Evolutionary conservation across 495 filamentous ascomycete species (phyloP).

Genomic region (Chlorociboria aeruginascens): DNA sequence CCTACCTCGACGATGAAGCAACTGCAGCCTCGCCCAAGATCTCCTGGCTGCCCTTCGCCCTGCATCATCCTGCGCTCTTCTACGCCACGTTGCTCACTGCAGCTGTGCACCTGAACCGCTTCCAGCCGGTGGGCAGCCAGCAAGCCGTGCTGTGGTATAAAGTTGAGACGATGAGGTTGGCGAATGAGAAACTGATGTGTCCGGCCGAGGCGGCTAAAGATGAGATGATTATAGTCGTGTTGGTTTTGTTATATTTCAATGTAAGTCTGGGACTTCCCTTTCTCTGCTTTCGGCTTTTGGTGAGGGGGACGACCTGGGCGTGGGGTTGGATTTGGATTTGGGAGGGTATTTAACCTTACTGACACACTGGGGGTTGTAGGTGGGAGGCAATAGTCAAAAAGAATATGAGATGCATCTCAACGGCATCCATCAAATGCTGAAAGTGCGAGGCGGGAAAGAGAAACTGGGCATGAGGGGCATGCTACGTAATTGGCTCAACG

Average conservation of each 20-base stretch:
- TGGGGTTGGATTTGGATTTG: too few relatives aligned
- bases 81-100: slow-evolving; percentile 9
- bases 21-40: not conserved
- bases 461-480: slow-evolving; percentile 13
- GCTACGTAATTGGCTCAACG: slow-evolving; percentile 9
- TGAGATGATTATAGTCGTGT: slow-evolving; percentile 9
- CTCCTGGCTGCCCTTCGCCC: slow-evolving; percentile 9
- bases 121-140: not conserved
- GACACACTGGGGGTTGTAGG: not conserved
- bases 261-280: not conserved
- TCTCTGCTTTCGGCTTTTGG: too few relatives aligned
- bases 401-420: slow-evolving; percentile 7
- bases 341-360: not conserved
- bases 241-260: slow-evolving; percentile 12
- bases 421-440: slow-evolving; percentile 14
- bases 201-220: slow-evolving; percentile 2
- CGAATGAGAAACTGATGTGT: slow-evolving; percentile 6
- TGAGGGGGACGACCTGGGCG: too few relatives aligned
- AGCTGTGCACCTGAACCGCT: slow-evolving; percentile 14
- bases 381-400: not conserved
- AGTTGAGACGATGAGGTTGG: slow-evolving; percentile 4
- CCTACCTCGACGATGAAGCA: slow-evolving; percentile 4
- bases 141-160: slow-evolving; percentile 8
- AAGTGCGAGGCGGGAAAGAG: slow-evolving; percentile 4
- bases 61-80: slow-evolving; percentile 8